Conservation (phyloP, 805 yeast genomes). For the Starmerella floricola region DNA sequence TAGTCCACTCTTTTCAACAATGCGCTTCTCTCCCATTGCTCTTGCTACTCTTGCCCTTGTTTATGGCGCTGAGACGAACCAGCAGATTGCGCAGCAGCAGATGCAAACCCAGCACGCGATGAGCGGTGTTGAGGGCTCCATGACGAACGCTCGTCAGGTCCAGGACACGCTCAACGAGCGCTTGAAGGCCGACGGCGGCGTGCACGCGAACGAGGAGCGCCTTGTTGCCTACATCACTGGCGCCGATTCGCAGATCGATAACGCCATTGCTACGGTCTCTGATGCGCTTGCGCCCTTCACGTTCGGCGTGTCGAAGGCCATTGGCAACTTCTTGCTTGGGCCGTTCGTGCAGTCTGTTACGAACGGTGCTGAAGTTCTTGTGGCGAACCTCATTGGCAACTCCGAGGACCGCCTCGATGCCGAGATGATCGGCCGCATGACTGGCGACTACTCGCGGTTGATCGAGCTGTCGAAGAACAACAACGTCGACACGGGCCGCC, state of each 20-base stretch:
- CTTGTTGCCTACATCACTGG: constrained; percentile 24
- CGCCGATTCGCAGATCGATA: constrained; percentile 28
- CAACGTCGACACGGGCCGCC: constrained; percentile 14
- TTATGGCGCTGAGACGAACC: constrained; percentile 1
- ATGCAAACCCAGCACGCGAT: constrained; percentile 3
- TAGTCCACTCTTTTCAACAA: constrained; percentile 1
- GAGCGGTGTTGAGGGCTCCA: constrained; percentile 13
- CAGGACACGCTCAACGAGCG: constrained; percentile 12
- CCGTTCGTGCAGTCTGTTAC: constrained; percentile 28
- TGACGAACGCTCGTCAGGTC: constrained; percentile 17
- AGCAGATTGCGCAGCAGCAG: constrained; percentile 5
- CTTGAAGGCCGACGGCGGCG: constrained; percentile 4
- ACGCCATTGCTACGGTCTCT: constrained; percentile 20
- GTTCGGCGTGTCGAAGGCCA: constrained; percentile 16
- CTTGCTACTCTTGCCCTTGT: constrained; percentile 10
- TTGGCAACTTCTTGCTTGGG: constrained; percentile 21
- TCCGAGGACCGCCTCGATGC: constrained; percentile 15
- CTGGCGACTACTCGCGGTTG: constrained; percentile 19
- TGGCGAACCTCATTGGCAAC: constrained; percentile 22
- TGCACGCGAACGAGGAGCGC: constrained; percentile 11
- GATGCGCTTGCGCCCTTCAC: constrained; percentile 18
- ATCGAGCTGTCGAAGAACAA: constrained; percentile 14
- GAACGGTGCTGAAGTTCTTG: constrained; percentile 25
- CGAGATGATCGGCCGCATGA: constrained; percentile 12
- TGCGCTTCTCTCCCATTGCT: constrained; percentile 8